These are phyloP conservation scores for Candida railenensis DNA, from an alignment of 805 yeast genomes.

Conservation along the genomic window DNA sequence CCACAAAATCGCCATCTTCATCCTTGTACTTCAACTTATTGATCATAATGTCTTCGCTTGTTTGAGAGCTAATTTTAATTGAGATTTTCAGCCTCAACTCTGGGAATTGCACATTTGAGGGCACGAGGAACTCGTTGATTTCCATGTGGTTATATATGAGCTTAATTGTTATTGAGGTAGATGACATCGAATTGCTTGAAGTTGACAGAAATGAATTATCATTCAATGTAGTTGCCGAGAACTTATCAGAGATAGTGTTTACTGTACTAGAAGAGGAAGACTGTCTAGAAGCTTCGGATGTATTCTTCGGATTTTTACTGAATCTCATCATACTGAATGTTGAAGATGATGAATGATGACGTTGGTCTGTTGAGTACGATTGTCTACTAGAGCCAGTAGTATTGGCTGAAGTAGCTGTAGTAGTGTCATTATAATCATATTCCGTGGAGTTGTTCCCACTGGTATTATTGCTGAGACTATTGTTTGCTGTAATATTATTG, in stretches of 20 bases:
- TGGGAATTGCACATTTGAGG: slow-evolving; percentile 30
- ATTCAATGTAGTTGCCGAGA: slow-evolving; percentile 11
- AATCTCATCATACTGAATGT: slow-evolving; percentile 43
- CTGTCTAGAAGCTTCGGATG: slow-evolving; percentile 14
- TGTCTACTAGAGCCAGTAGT: slow-evolving; percentile 7
- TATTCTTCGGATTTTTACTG: not conserved
- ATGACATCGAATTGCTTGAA: slow-evolving; percentile 9
- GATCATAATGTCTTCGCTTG: slow-evolving; percentile 52
- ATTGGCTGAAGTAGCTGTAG: slow-evolving; percentile 15
- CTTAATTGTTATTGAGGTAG: slow-evolving; percentile 20
- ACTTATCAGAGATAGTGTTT: slow-evolving; percentile 6
- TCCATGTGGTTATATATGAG: slow-evolving; percentile 33
- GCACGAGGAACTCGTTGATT: slow-evolving; percentile 28
- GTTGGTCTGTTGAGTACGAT: slow-evolving; percentile 29
- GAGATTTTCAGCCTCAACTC: slow-evolving; percentile 69
- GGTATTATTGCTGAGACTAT: not conserved
- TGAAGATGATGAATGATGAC: slow-evolving; percentile 43
- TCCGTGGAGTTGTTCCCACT: slow-evolving; percentile 3
- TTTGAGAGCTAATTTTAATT: slow-evolving; percentile 44
- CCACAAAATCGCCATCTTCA: slow-evolving; percentile 93
- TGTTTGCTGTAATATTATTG: not conserved
- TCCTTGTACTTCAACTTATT: slow-evolving; percentile 76
- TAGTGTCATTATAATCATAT: slow-evolving; percentile 21
- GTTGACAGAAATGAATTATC: slow-evolving; percentile 16
- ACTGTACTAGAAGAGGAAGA: slow-evolving; percentile 12